A percentile compares a stretch with the other conserved stretches of the same genome.
phyloP scores from a whole-genome alignment of 208 protist species.

The Trypanosoma brucei region DNA sequence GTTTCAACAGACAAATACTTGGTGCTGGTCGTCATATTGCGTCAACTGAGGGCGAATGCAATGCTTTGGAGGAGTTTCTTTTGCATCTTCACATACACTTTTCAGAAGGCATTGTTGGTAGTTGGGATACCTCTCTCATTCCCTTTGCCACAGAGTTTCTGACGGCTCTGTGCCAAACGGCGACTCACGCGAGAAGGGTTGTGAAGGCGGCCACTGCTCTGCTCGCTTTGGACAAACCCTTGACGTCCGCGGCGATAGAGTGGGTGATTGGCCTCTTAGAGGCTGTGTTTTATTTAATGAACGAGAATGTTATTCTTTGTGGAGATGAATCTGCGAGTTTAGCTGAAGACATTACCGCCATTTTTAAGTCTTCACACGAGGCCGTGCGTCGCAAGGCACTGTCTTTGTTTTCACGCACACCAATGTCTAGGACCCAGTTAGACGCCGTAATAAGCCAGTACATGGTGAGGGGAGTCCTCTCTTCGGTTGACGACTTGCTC shows the following conservation, averaged over 20 bases:
- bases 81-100: slow-evolving; percentile 31
- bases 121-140: slow-evolving; percentile 24
- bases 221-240: slow-evolving; percentile 3
- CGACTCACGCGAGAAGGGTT: slow-evolving; percentile 9
- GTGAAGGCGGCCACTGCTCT: slow-evolving; percentile 14
- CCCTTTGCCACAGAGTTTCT: slow-evolving; percentile 11
- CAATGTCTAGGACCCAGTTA: slow-evolving; percentile 10
- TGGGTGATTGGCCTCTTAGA: slow-evolving; percentile 21
- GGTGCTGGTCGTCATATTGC: slow-evolving; percentile 2
- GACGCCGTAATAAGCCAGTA: slow-evolving; percentile 19
- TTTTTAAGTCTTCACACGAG: slow-evolving; percentile 18
- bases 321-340: slow-evolving; percentile 13
- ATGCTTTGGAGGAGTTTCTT: slow-evolving; percentile 26
- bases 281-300: slow-evolving; percentile 7
- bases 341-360: slow-evolving; percentile 6
- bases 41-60: slow-evolving; percentile 3
- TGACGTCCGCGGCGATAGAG: slow-evolving; percentile 2
- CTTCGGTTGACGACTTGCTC: slow-evolving; percentile 4
- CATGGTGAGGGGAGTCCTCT: slow-evolving; percentile 1
- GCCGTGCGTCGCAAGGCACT: slow-evolving; percentile 17
- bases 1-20: slow-evolving; percentile 27
- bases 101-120: slow-evolving; percentile 12
- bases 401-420: slow-evolving; percentile 5
- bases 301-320: background rate
- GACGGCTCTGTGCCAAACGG: slow-evolving; percentile 13